A percentile compares a stretch with the other conserved stretches of the same genome.
Evolutionary conservation across 129 eudicot genomes (phyloP).

Genomic region (Arctium minus): DNA sequence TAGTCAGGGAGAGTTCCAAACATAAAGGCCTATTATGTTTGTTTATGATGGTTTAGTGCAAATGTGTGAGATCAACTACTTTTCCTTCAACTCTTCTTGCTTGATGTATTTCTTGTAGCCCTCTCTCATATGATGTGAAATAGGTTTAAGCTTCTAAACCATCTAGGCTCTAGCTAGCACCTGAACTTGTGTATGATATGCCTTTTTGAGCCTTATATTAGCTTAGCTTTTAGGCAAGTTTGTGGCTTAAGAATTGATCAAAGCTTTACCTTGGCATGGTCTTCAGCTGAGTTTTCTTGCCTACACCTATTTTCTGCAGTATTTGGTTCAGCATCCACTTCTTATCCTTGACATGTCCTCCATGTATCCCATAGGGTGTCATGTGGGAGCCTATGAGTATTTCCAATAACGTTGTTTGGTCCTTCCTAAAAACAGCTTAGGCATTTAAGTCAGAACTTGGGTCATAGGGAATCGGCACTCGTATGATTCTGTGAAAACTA

Average conservation of each 20-base stretch:
- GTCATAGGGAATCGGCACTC: neutral
- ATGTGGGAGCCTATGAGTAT: neutral
- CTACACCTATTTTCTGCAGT: neutral
- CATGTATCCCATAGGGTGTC: neutral
- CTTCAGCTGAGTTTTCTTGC: neutral
- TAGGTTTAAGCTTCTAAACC: neutral
- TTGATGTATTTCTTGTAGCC: neutral
- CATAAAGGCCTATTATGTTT: neutral
- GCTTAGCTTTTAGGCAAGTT: neutral
- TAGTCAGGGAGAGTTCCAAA: neutral
- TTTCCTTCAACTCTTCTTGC: conserved; percentile 12
- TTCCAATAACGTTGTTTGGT: neutral
- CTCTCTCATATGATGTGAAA: neutral
- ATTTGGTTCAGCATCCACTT: neutral
- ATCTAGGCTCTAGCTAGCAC: neutral
- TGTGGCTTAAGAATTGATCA: neutral
- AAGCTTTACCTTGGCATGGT: neutral
- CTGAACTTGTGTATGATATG: neutral
- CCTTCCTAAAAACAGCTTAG: neutral
- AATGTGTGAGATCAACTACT: neutral
- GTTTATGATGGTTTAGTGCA: neutral
- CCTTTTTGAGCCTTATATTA: neutral
- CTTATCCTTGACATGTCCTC: neutral
- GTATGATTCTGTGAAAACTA: neutral
- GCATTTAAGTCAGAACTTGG: neutral